Base-by-base conservation (phyloP, 495 filamentous ascomycete genomes). In the Tricharina praecox region DNA sequence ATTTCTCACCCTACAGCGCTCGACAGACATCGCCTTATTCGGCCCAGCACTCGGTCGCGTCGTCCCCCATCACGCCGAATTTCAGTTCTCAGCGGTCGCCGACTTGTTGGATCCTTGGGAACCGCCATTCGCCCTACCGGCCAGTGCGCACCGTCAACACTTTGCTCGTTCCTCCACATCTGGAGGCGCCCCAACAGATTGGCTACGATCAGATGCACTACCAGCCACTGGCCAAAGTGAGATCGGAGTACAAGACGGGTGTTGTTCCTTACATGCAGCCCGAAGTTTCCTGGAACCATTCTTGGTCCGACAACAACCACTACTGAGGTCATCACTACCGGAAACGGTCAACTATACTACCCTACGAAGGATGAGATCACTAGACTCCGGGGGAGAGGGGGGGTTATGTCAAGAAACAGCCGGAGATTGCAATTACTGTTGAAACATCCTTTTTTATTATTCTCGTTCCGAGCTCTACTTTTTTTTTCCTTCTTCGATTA, bases 161-260 rank as follows among this genome's bases (percentile, higher is more conserved):
- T 2, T 70, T 97, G 16, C 71, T 95, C 15, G 82, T 90, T 23
- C 90, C 88, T 10, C 84, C 90, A 41, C 82, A 85, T 0, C 82
- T 83, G 11, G 71, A 75, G 0, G 82, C 84, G 9, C 71, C 93
- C 38, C 79, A 81, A 48, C 59, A 75, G 60, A 69, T 80, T 61
- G 61, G 72, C 47, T 67, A 81, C 61, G 68, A 84, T 53, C 83
- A 94, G 65, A 94, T 97, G 85, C 90, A 93, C 57, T 97, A 95
- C 53, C 88, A 93, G 55, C 83, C 88, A 3, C 65, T 97, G 7
- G 82, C 83, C 2, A 83, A 84, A 58, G 63, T 72, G 7, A 70
- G 74, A 2, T 74, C 78, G 42, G 84, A 94, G 50, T 73, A 78
- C 44, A 78, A 80, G 47, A 80, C 80, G 3, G 90, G 90, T 13